phyloP scores from a whole-genome alignment of 495 filamentous ascomycete species.

The Aspergillus asperescens region DNA sequence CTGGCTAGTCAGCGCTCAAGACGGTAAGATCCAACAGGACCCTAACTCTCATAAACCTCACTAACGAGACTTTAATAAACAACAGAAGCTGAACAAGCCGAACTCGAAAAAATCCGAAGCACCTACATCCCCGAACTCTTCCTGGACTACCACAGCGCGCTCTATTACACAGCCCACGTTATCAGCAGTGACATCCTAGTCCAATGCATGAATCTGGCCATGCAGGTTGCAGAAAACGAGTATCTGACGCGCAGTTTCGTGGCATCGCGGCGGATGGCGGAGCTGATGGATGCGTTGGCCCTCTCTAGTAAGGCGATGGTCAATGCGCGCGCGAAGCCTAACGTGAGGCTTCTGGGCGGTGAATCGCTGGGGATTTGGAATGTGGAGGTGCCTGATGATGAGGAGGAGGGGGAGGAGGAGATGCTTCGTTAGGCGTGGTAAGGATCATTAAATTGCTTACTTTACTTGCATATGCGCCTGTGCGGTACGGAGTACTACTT shows the following conservation, averaged over 20 bases:
- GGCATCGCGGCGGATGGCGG: slow-evolving; percentile 62
- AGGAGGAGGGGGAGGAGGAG: slow-evolving; percentile 16
- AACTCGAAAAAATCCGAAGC: slow-evolving; percentile 53
- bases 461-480: no score
- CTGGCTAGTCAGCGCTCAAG: slow-evolving; percentile 31
- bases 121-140: slow-evolving; percentile 77
- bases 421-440: slow-evolving; percentile 7
- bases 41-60: slow-evolving; percentile 2
- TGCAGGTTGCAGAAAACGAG: slow-evolving; percentile 56
- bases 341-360: slow-evolving; percentile 31
- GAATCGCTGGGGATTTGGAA: slow-evolving; percentile 48
- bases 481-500: no score
- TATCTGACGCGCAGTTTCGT: slow-evolving; percentile 62
- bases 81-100: slow-evolving; percentile 37
- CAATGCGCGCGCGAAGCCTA: slow-evolving; percentile 38
- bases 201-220: slow-evolving; percentile 73
- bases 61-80: slow-evolving; percentile 21
- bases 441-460: slow-evolving; percentile 1
- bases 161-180: slow-evolving; percentile 62
- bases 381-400: slow-evolving; percentile 29
- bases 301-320: slow-evolving; percentile 68
- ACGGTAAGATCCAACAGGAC: slow-evolving; percentile 30
- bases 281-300: slow-evolving; percentile 72
- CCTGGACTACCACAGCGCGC: slow-evolving; percentile 68
- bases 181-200: slow-evolving; percentile 60